Conservation (phyloP, 768 basidiomycete genomes). For the Suillus cothurnatus region DNA sequence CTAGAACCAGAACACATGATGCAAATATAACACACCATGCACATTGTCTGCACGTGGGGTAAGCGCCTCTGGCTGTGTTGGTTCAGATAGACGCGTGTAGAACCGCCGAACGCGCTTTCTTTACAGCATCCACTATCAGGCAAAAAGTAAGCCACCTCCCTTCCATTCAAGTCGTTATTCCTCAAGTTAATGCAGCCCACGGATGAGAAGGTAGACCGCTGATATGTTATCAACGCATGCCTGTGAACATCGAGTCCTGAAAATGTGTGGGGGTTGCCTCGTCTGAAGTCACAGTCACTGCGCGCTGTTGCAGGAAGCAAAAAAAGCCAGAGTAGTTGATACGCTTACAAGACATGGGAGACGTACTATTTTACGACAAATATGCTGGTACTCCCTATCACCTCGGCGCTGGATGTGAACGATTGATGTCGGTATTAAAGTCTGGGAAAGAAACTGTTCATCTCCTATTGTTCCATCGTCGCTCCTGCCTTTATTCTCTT, state of each 20-base stretch:
- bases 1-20: neutral
- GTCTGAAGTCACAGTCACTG: constrained; percentile 70
- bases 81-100: too few species aligned
- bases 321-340: constrained; percentile 1
- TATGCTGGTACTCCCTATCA: constrained; percentile 80
- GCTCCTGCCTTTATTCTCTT: constrained; percentile 41
- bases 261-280: constrained; percentile 79
- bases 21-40: neutral
- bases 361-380: constrained; percentile 92
- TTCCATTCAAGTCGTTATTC: neutral
- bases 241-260: constrained; percentile 92
- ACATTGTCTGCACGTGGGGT: neutral
- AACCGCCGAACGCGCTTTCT: too few species aligned
- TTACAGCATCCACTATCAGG: neutral
- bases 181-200: constrained; percentile 36
- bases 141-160: neutral
- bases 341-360: neutral
- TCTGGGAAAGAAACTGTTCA: constrained; percentile 21
- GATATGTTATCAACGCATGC: constrained; percentile 70
- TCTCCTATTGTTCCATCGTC: constrained; percentile 78
- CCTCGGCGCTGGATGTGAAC: constrained; percentile 87
- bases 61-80: neutral
- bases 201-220: constrained; percentile 80
- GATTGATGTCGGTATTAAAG: constrained; percentile 43
- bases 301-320: constrained; percentile 49